These are phyloP conservation scores for Cairneyella variabilis DNA, from an alignment of 495 filamentous ascomycete genomes.

Conservation along the genomic window DNA sequence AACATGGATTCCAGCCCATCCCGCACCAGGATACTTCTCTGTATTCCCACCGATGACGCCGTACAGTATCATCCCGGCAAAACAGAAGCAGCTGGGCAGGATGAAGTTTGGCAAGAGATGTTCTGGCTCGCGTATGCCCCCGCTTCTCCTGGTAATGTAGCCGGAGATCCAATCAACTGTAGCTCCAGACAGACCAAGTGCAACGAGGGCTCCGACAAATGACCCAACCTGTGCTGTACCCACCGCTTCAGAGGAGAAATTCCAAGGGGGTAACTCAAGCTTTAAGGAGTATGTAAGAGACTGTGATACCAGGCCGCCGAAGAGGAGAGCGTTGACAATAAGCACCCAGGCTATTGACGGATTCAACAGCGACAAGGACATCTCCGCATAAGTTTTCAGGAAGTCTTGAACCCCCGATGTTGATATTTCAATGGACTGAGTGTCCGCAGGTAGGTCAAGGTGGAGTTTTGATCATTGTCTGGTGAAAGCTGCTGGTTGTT, in stretches of 20 bases:
- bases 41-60: neutral
- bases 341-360: neutral
- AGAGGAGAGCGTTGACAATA: constrained; percentile 1
- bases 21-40: neutral
- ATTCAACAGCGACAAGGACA: constrained; percentile 1
- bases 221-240: constrained; percentile 2
- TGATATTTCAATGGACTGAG: neutral
- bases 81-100: neutral
- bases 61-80: neutral
- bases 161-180: constrained; percentile 3
- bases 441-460: neutral
- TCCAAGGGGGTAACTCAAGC: constrained; percentile 1
- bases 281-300: neutral
- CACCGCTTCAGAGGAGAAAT: neutral
- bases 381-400: constrained; percentile 1
- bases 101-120: constrained; percentile 4
- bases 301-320: neutral
- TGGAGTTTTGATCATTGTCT: neutral
- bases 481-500: neutral
- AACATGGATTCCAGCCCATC: neutral
- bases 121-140: neutral
- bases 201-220: constrained; percentile 1
- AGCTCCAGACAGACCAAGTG: constrained; percentile 1
- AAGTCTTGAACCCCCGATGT: neutral
- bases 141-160: neutral